Conservation (phyloP, 148 eudicot genomes). For the Nyssa sinensis region DNA sequence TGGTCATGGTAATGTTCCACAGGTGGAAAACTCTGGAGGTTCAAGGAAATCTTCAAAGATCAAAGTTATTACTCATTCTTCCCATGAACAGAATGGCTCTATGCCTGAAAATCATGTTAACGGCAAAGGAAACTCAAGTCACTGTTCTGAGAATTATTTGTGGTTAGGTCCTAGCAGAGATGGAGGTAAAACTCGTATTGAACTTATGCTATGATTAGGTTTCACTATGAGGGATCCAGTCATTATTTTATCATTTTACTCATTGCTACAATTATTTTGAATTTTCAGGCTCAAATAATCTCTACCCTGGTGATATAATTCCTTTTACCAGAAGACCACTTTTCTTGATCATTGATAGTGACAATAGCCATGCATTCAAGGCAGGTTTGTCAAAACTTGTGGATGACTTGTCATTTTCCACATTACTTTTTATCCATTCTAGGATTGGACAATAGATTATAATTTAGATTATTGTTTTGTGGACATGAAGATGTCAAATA, state of each 20-base stretch:
- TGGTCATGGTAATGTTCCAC: constrained; percentile 38
- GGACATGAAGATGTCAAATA: not conserved
- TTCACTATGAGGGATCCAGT: constrained; percentile 7
- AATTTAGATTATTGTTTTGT: not conserved
- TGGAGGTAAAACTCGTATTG: constrained; percentile 50
- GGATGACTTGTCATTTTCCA: not conserved
- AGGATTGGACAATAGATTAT: not conserved
- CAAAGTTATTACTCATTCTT: constrained; percentile 41
- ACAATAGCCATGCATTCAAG: constrained; percentile 99
- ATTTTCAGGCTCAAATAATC: constrained; percentile 76
- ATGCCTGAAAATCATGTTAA: constrained; percentile 39
- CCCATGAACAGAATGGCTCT: constrained; percentile 33
- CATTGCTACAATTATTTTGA: not conserved
- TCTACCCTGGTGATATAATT: constrained; percentile 84
- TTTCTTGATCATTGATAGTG: constrained; percentile 89
- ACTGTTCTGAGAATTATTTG: constrained; percentile 55
- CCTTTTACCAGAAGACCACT: constrained; percentile 92
- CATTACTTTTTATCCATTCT: not conserved
- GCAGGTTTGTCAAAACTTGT: constrained; percentile 96
- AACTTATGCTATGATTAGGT: not conserved
- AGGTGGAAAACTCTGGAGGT: constrained; percentile 52
- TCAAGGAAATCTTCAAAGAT: constrained; percentile 55
- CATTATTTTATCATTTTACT: not conserved
- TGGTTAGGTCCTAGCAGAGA: constrained; percentile 74
- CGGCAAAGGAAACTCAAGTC: constrained; percentile 46